phyloP scores from a whole-genome alignment of 345 rosid genomes.

The Isatis tinctoria region DNA sequence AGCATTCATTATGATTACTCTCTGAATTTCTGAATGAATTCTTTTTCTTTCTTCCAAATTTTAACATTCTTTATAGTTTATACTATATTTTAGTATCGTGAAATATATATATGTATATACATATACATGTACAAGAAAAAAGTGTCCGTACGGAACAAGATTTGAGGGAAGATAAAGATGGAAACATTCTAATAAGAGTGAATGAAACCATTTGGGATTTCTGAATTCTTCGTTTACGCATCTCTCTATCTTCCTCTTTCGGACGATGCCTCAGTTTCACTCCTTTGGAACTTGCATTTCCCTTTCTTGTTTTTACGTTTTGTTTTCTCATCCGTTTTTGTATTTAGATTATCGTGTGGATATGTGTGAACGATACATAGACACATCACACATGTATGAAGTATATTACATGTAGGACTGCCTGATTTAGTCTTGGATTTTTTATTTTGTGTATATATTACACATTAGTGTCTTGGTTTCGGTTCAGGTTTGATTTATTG shows the following conservation, averaged over 20 bases:
- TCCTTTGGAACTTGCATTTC: slow-evolving; percentile 23
- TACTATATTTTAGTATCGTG: not conserved
- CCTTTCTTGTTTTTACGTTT: not conserved
- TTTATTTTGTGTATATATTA: not conserved
- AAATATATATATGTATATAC: not conserved
- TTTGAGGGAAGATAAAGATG: slow-evolving; percentile 1
- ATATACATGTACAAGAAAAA: too few relatives aligned
- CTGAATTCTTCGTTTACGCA: slow-evolving; percentile 8
- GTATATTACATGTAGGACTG: not conserved
- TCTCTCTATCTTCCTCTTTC: slow-evolving; percentile 21
- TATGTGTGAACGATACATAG: not conserved
- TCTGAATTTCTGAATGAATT: not conserved
- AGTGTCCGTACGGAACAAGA: not conserved
- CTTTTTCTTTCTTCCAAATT: not conserved
- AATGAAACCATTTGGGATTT: slow-evolving; percentile 15
- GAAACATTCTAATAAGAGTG: slow-evolving; percentile 6
- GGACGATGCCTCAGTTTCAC: slow-evolving; percentile 16
- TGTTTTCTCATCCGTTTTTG: not conserved
- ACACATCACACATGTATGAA: too few relatives aligned
- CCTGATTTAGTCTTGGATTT: not conserved
- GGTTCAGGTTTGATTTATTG: not conserved
- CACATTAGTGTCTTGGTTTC: too few relatives aligned
- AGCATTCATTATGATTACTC: slow-evolving; percentile 22
- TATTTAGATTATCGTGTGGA: slow-evolving; percentile 1
- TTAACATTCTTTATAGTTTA: not conserved